These are phyloP conservation scores for Evansstolkia leycettana DNA, from an alignment of 495 filamentous ascomycete species.

Conservation along the genomic window DNA sequence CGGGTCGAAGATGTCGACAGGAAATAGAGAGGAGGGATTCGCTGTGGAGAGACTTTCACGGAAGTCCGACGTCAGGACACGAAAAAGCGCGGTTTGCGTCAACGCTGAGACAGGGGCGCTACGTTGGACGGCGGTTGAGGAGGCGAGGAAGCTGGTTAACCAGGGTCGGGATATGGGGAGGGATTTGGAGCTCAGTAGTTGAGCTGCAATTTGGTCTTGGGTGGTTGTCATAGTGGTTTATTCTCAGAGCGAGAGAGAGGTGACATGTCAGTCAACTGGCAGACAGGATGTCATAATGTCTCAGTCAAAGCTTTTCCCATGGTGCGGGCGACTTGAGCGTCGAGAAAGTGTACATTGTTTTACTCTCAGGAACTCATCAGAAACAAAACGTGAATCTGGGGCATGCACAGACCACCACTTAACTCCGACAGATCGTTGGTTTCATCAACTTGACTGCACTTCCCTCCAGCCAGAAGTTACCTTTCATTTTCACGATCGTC, in stretches of 20 bases:
- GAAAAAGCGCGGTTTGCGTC: conserved; percentile 66
- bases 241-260: no score
- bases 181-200: conserved; percentile 29
- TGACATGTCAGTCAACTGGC: no score
- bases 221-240: conserved; percentile 18
- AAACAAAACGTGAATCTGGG: background rate
- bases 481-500: no score
- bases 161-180: conserved; percentile 31
- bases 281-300: no score
- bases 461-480: no score
- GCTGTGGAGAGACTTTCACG: conserved; percentile 40
- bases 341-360: no score
- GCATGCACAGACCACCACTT: conserved; percentile 22
- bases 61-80: conserved; percentile 68
- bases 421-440: no score
- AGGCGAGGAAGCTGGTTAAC: conserved; percentile 29
- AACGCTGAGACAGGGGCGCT: conserved; percentile 60
- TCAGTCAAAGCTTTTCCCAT: no score
- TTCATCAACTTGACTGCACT: no score
- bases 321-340: no score
- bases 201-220: conserved; percentile 27
- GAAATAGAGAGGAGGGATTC: conserved; percentile 40
- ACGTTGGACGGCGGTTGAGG: conserved; percentile 21
- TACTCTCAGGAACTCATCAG: background rate
- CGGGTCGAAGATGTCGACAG: conserved; percentile 40